These are phyloP conservation scores for Thielaviopsis euricoi DNA, from an alignment of 2,329 filamentous ascomycete species.

Conservation along the genomic window DNA sequence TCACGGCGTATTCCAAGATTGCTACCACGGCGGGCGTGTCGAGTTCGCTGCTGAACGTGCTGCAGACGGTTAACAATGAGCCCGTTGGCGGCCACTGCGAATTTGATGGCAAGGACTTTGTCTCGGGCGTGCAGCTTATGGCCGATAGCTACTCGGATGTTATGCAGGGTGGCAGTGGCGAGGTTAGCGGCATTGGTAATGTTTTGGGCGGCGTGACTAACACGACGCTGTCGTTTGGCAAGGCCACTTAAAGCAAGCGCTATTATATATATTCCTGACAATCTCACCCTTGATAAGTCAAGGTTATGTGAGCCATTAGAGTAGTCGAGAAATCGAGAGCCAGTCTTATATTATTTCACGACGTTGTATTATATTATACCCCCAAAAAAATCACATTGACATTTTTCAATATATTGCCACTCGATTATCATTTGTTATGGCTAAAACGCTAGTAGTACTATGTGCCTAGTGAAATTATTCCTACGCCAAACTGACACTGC, in stretches of 20 bases:
- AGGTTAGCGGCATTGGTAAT: conserved; percentile 31
- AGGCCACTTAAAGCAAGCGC: background rate
- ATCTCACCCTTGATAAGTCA: background rate
- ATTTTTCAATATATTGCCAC: too few relatives aligned
- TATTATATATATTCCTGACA: too few relatives aligned
- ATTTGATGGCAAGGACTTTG: conserved; percentile 37
- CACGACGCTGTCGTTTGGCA: conserved; percentile 4
- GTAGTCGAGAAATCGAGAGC: background rate
- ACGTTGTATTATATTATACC: background rate
- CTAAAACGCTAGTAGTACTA: too few relatives aligned
- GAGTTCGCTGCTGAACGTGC: conserved; percentile 26
- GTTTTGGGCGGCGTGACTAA: conserved; percentile 23
- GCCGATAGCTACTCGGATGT: conserved; percentile 34
- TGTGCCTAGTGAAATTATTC: too few relatives aligned
- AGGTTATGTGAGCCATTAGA: background rate
- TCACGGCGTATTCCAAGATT: conserved; percentile 33
- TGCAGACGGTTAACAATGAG: conserved; percentile 41
- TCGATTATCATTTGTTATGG: too few relatives aligned
- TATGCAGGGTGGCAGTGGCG: conserved; percentile 31
- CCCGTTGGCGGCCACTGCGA: conserved; percentile 40
- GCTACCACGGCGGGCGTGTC: conserved; percentile 27
- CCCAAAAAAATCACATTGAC: background rate
- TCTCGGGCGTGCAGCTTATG: conserved; percentile 40
- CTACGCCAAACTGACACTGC: too few relatives aligned
- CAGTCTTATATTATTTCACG: background rate